phyloP scores from a whole-genome alignment of 1,284 basidiomycete species.

The Rhodofomes roseus region DNA sequence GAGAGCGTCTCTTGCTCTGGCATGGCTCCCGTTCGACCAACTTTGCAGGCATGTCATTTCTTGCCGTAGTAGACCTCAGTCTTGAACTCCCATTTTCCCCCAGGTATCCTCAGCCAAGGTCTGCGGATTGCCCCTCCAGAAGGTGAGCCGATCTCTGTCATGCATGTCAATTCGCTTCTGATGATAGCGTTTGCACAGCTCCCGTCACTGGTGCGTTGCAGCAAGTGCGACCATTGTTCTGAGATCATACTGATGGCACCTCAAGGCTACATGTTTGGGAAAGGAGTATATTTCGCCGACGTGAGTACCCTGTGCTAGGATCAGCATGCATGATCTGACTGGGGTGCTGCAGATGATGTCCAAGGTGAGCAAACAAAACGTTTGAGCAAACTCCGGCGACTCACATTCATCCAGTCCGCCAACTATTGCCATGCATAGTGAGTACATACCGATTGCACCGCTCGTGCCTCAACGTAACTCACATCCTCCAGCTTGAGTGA shows the following conservation, averaged over 20 bases:
- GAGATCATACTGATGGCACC: not conserved
- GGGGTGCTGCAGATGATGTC: constrained; percentile 50
- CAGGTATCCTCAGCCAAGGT: constrained; percentile 62
- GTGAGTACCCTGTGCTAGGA: constrained; percentile 28
- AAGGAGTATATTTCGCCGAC: constrained; percentile 68
- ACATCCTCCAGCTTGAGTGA: constrained; percentile 40
- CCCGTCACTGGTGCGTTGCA: constrained; percentile 41
- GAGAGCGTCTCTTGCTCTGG: constrained; percentile 61
- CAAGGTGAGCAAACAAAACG: constrained; percentile 35
- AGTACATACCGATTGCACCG: constrained; percentile 15
- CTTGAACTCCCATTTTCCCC: not conserved
- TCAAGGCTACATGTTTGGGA: constrained; percentile 62
- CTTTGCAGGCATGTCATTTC: constrained; percentile 44
- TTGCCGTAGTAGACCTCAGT: not conserved
- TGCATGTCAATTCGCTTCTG: not conserved
- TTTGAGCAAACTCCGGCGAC: not conserved
- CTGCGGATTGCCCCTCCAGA: constrained; percentile 68
- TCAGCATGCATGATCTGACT: not conserved
- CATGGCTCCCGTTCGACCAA: constrained; percentile 65
- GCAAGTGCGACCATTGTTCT: not conserved
- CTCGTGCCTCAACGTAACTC: not conserved
- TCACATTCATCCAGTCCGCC: constrained; percentile 39
- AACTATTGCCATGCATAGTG: constrained; percentile 55
- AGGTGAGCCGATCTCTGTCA: constrained; percentile 30
- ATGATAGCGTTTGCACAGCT: constrained; percentile 26